These are phyloP conservation scores for Aspergillus carlsbadensis DNA, from an alignment of 495 filamentous ascomycete species.

Conservation along the genomic window DNA sequence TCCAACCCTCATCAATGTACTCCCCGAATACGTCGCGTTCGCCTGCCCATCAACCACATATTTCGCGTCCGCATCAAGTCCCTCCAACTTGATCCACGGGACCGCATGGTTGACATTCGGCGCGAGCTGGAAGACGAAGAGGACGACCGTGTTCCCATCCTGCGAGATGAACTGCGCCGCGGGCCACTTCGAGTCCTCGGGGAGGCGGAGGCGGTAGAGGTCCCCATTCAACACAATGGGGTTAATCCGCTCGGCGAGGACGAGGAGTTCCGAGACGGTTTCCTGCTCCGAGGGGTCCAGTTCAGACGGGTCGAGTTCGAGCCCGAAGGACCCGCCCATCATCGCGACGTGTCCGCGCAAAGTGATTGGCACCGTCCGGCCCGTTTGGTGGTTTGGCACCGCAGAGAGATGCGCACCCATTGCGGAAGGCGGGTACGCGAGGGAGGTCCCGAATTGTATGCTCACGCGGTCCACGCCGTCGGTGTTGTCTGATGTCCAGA, in stretches of 20 bases:
- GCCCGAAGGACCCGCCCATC: conserved; percentile 57
- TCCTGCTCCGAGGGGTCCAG: conserved; percentile 42
- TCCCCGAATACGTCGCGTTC: conserved; percentile 41
- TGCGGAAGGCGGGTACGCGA: conserved; percentile 52
- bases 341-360: conserved; percentile 57
- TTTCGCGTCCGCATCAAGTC: conserved; percentile 41
- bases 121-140: conserved; percentile 51
- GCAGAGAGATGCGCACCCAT: conserved; percentile 58
- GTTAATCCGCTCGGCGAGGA: conserved; percentile 47
- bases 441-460: conserved; percentile 56
- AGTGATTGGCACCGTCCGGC: conserved; percentile 43
- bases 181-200: conserved; percentile 55
- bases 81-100: conserved; percentile 44
- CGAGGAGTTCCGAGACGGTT: conserved; percentile 45
- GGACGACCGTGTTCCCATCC: conserved; percentile 37
- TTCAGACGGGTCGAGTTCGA: conserved; percentile 50
- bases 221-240: conserved; percentile 50
- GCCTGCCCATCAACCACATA: conserved; percentile 42
- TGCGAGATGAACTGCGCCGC: conserved; percentile 51
- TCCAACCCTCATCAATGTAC: conserved; percentile 51
- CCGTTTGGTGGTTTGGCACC: conserved; percentile 51
- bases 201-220: conserved; percentile 50
- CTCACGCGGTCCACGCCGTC: conserved; percentile 50
- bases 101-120: conserved; percentile 42
- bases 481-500: conserved; percentile 58